A percentile compares a stretch with the other conserved stretches of the same genome.
These are phyloP conservation scores for Globisporangium barbulae DNA, from an alignment of 352 stramenopile genomes.

Conservation along the genomic window DNA sequence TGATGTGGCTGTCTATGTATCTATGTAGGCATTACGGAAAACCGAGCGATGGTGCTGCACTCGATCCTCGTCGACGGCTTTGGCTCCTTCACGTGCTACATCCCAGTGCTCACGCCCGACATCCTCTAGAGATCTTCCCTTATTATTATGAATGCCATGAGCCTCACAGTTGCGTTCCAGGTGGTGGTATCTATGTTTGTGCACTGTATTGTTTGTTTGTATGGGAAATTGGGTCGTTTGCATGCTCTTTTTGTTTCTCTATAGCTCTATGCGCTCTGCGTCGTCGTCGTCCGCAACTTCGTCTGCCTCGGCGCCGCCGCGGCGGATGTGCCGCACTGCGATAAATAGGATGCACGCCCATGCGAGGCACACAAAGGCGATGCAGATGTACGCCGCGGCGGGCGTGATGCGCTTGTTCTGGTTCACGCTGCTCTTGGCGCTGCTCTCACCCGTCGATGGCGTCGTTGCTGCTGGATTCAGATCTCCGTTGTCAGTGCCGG, in stretches of 20 bases:
- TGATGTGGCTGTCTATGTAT: neutral
- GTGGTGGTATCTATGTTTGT: neutral
- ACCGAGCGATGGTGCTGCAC: constrained; percentile 75
- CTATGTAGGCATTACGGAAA: constrained; percentile 63
- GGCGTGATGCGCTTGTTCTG: constrained; percentile 21
- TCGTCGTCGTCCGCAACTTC: constrained; percentile 1
- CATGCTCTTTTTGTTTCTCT: neutral
- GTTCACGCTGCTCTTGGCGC: neutral
- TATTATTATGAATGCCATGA: constrained; percentile 5
- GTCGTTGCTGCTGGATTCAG: neutral
- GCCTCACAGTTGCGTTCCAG: neutral
- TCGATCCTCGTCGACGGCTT: constrained; percentile 74
- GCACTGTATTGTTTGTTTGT: neutral
- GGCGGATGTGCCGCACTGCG: constrained; percentile 28
- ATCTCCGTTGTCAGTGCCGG: neutral
- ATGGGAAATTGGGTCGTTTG: neutral
- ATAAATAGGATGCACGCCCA: constrained; percentile 58
- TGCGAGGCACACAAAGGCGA: constrained; percentile 38
- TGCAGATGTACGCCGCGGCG: constrained; percentile 49
- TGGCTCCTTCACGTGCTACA: constrained; percentile 81
- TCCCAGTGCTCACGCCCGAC: constrained; percentile 70
- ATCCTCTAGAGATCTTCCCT: constrained; percentile 15
- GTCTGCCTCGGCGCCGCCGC: neutral
- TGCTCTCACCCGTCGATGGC: neutral
- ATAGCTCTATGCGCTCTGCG: neutral